Evolutionary conservation across 2,329 filamentous ascomycete species (phyloP), one percentile per base, ranked within the genome.

Genomic region (Aspergillus tanneri): DNA sequence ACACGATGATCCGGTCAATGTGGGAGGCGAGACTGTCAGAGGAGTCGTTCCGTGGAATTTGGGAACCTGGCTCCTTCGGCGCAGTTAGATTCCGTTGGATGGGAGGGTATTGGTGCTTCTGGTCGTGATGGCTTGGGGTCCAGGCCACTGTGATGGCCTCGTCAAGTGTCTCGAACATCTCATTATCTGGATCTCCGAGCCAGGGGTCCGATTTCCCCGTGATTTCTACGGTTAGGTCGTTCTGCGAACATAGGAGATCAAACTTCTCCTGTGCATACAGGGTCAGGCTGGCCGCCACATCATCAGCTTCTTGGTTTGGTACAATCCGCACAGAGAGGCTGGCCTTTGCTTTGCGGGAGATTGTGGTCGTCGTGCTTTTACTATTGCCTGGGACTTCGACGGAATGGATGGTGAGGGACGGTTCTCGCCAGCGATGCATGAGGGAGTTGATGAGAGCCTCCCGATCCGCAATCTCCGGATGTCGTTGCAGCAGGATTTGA

Each of bases 191-290:
- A 60, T 96, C 90, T 11, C 93, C 92, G 0, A 99, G 82, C 93
- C 93, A 99, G 0, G 93, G 90, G 64, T 99, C 93, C 0, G 93
- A 92, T 70, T 88, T 86, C 64, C 96, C 93, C 56, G 96, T 90
- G 56, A 99, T 91, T 23, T 84, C 85, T 30, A 99, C 82, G 1
- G 78, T 86, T 27, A 99, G 77, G 5, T 77, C 80, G 62, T 99
- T 99, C 52, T 88, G 85, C 1, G 89, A 92, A 23, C 85, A 84
- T 2, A 97, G 82, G 12, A 78, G 71, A 1, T 76, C 77, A 62
- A 96, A 99, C 56, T 90, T 81, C 10, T 79, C 74, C 38, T 83
- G 70, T 0, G 96, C 76, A 62, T 87, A 95, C 1, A 74, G 66
- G 0, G 77, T 82, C 4, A 99, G 76, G 0, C 80, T 76, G 12